Base-by-base conservation (phyloP, 2,329 filamentous ascomycete genomes). In the Penicillium sp. region DNA sequence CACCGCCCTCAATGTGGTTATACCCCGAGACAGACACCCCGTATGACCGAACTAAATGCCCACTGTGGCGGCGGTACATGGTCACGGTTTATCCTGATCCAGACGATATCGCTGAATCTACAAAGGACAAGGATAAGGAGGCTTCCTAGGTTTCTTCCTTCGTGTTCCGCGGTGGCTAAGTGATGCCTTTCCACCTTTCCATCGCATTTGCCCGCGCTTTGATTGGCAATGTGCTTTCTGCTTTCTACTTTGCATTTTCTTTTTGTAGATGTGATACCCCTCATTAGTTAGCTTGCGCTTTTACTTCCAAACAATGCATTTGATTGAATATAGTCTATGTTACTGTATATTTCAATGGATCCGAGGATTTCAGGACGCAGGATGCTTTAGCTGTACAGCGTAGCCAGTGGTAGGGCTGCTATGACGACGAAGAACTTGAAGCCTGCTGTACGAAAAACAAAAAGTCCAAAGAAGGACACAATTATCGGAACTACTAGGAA, bases 251-350 rank as follows among this genome's bases (percentile, higher is more conserved):
- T 34, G 29, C 8, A 7, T 33, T 41, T 27, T 40, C 13, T 25
- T 49, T 41, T 48, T 29, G 7, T 29, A 8, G 36, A 11, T 40
- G 10, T 50, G 52, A 54, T 54, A 54, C 52, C 52, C 52, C 36
- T 23, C 4, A 5, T 52, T 15, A 31, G 15, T 16, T 23, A 23
- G 0, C 13, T 44, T 51, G 5, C 15, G 3, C 16, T 31, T 16
- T 36, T 36, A 31, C 11, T 21, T 33, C n/a, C 9, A 11, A n/a
- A n/a, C 5, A 25, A 36, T 5, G 9, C 3, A 23, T 23, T 50
- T 41, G 11, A 11, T 50, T 33, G 13, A n/a, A n/a, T 3, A 9
- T 36, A 25, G 7, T 13, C 13, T 34, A 5, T 23, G 19, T 16
- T 5, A 34, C 5, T 23, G 8, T 46, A 16, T 46, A 16, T 23